phyloP scores from a whole-genome alignment of 2,329 filamentous ascomycete genomes.

The Rhynchosporium graminicola region DNA sequence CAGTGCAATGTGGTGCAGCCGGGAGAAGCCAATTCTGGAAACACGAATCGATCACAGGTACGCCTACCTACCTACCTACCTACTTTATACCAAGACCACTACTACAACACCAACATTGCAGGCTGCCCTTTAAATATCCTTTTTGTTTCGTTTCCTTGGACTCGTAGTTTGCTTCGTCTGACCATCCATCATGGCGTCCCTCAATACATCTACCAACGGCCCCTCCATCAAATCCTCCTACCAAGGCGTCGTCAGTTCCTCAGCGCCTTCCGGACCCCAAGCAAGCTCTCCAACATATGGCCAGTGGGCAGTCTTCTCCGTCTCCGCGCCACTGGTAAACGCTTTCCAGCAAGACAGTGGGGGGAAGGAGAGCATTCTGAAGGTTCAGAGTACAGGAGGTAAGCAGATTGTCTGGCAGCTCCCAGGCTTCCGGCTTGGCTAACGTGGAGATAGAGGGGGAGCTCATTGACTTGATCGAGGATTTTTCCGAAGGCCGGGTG shows the following conservation, averaged over 20 bases:
- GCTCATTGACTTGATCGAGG: conserved; percentile 84
- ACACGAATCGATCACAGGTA: conserved; percentile 5
- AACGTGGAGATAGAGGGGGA: conserved; percentile 70
- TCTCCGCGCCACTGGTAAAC: conserved; percentile 87
- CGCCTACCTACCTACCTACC: neutral
- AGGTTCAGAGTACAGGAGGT: conserved; percentile 92
- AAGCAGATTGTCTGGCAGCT: conserved; percentile 25
- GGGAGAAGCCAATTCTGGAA: neutral
- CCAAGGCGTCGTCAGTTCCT: conserved; percentile 64
- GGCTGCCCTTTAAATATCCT: conserved; percentile 8
- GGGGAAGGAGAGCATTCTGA: conserved; percentile 89
- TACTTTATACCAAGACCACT: conserved; percentile 11
- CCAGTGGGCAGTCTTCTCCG: conserved; percentile 92
- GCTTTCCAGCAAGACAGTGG: conserved; percentile 83
- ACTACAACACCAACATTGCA: conserved; percentile 7
- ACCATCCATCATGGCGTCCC: conserved; percentile 64
- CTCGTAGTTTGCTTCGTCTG: neutral
- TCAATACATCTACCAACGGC: conserved; percentile 78
- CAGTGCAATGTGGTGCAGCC: no score
- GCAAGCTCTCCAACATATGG: conserved; percentile 77
- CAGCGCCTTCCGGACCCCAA: conserved; percentile 55
- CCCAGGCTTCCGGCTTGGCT: conserved; percentile 23
- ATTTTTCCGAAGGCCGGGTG: conserved; percentile 94
- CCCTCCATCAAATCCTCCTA: conserved; percentile 85
- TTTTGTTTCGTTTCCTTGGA: conserved; percentile 12